phyloP scores from a whole-genome alignment of 176 grass and related monocot species.

The Carex myosuroides region DNA sequence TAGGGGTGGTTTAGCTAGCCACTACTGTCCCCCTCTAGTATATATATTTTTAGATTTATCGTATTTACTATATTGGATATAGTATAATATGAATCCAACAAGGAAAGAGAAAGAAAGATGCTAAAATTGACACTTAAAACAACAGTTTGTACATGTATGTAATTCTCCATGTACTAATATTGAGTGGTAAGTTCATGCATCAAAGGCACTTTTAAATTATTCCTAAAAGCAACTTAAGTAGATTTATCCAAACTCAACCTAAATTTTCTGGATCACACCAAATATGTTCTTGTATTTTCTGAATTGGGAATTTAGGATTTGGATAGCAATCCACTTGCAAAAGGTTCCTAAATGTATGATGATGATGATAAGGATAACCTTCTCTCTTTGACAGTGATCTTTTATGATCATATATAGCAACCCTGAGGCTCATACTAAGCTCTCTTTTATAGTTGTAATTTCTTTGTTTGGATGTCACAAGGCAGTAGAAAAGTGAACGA shows the following conservation, averaged over 20 bases:
- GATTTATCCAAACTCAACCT: background rate
- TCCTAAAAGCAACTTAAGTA: background rate
- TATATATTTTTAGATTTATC: background rate
- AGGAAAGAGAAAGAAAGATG: background rate
- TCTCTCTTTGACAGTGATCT: background rate
- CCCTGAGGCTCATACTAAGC: no score
- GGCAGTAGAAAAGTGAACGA: no score
- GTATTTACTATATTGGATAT: background rate
- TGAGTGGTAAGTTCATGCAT: background rate
- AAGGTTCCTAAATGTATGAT: background rate
- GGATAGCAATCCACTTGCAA: background rate
- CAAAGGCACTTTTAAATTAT: background rate
- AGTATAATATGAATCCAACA: background rate
- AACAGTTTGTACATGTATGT: background rate
- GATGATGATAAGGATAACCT: background rate
- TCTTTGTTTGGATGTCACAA: no score
- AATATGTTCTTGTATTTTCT: background rate
- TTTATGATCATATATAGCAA: background rate
- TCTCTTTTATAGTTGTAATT: no score
- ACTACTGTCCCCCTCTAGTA: background rate
- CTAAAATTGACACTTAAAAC: background rate
- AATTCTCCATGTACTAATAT: background rate
- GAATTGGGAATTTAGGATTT: background rate
- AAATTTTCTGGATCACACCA: background rate
- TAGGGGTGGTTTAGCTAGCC: background rate